Evolutionary conservation across 768 basidiomycete genomes (phyloP).

Genomic region (Tulasnella sp.): DNA sequence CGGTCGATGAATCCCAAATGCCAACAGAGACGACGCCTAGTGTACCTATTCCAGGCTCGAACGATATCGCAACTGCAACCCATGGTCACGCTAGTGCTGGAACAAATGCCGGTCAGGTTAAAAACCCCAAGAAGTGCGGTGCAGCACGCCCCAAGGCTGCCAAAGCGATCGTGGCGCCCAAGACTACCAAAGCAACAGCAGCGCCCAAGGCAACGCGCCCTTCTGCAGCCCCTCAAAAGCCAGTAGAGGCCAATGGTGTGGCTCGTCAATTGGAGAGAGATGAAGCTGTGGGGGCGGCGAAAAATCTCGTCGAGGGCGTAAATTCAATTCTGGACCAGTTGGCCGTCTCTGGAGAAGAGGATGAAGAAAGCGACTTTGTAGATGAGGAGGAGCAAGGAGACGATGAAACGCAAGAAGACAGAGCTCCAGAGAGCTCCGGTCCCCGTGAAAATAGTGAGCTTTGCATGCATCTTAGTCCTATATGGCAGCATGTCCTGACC

Average conservation of each 20-base stretch:
- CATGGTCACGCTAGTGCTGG: neutral
- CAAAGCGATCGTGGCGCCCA: neutral
- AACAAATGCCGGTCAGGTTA: neutral
- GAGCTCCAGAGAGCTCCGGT: neutral
- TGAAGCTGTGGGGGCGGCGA: neutral
- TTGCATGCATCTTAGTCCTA: neutral
- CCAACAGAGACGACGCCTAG: neutral
- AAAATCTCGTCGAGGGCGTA: neutral
- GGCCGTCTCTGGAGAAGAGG: neutral
- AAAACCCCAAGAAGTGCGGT: neutral
- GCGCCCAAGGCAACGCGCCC: neutral
- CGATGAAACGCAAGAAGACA: neutral
- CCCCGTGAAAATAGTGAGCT: neutral
- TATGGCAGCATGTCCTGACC: no score
- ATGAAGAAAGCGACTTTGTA: neutral
- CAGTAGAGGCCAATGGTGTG: neutral
- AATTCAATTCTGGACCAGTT: neutral
- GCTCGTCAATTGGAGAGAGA: neutral
- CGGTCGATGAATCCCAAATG: neutral
- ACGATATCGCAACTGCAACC: neutral
- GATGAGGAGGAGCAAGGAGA: neutral
- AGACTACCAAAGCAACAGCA: neutral
- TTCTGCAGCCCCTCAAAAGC: neutral
- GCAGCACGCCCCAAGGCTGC: neutral
- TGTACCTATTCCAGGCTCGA: neutral